These are phyloP conservation scores for Apiospora malaysiana DNA, from an alignment of 2,329 filamentous ascomycete genomes.

Conservation along the genomic window DNA sequence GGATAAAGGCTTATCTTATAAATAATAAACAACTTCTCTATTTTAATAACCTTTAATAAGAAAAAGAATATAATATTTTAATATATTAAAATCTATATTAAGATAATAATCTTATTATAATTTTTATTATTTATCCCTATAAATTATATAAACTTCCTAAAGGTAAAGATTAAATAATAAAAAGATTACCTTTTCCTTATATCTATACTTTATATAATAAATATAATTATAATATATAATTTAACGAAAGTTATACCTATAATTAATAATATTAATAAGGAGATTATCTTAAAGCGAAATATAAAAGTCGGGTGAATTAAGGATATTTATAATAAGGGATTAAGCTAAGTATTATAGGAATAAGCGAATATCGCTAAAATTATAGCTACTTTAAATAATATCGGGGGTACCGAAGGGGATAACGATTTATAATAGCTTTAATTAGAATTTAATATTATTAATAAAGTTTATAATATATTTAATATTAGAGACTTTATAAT, in stretches of 20 bases:
- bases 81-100: not conserved
- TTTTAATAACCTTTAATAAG: not conserved
- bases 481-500: not conserved
- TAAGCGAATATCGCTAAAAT: no score
- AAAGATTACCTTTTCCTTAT: not conserved
- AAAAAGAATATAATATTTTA: not conserved
- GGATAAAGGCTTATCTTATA: not conserved
- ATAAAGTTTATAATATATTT: not conserved
- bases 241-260: not conserved
- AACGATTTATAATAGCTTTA: not conserved
- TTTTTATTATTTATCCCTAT: not conserved
- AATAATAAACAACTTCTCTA: not conserved
- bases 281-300: not conserved
- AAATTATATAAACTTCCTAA: not conserved
- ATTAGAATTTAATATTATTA: not conserved
- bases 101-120: no score
- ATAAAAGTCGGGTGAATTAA: no score
- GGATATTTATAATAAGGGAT: no score
- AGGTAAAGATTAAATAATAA: not conserved
- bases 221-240: not conserved
- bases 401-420: not conserved
- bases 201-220: not conserved
- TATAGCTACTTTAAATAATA: not conserved
- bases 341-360: no score
- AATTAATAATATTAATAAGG: not conserved